Conservation (phyloP, 306 rosid species). For the Cucurbita maxima region DNA sequence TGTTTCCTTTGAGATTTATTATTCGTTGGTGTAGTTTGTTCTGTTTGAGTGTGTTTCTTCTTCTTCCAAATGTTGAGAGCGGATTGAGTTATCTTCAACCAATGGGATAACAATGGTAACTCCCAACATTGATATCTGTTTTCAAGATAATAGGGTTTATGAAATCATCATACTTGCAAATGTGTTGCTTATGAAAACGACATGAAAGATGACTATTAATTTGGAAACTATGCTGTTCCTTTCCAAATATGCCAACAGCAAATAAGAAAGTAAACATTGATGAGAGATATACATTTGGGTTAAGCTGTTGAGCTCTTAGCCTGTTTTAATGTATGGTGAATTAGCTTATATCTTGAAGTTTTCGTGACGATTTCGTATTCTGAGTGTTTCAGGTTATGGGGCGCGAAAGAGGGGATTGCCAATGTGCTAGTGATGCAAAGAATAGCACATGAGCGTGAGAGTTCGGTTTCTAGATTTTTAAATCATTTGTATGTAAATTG, state of each 20-base stretch:
- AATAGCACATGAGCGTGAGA: conserved; percentile 9
- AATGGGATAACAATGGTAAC: not conserved
- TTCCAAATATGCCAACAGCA: not conserved
- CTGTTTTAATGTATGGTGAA: not conserved
- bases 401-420: conserved; percentile 10
- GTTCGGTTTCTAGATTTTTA: conserved; percentile 1
- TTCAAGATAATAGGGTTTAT: not conserved
- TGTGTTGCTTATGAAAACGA: not conserved
- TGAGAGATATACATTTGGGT: not conserved
- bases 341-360: not conserved
- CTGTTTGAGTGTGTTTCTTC: not conserved
- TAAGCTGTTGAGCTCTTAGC: not conserved
- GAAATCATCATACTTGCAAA: not conserved
- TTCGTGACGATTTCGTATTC: conserved; percentile 19
- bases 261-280: not conserved
- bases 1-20: not conserved
- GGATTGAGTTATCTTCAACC: not conserved
- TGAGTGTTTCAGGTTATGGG: conserved; percentile 12
- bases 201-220: not conserved
- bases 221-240: not conserved
- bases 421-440: conserved; percentile 9
- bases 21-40: not conserved
- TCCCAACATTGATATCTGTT: not conserved
- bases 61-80: not conserved
- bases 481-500: conserved; percentile 6